Percentiles rank a stretch among this genome's conserved stretches.
Evolutionary conservation across 1,284 basidiomycete species (phyloP).

Genomic region (Tranzscheliella williamsii): DNA sequence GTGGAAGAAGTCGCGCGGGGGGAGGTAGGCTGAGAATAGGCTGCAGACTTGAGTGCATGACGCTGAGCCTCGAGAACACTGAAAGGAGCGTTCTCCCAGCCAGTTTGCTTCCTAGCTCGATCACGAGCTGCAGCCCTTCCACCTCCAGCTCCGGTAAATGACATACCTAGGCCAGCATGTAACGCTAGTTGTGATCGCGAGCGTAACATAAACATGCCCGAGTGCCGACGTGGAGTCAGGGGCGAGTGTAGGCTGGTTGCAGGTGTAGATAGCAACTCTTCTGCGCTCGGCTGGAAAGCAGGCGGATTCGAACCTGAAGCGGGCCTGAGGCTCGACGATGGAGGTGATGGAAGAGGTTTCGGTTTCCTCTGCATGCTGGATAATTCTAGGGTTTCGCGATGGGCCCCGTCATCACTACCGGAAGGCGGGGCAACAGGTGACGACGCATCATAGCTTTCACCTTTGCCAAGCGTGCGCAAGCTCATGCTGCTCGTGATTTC

Average conservation of each 20-base stretch:
- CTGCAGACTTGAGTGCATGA: slow-evolving; percentile 15
- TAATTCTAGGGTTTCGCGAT: too few species aligned
- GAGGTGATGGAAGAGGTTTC: too few species aligned
- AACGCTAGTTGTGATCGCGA: slow-evolving; percentile 45
- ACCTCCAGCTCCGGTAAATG: slow-evolving; percentile 33
- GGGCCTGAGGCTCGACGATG: too few species aligned
- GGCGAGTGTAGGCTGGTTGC: slow-evolving; percentile 6
- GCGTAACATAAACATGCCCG: slow-evolving; percentile 45
- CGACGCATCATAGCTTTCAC: too few species aligned
- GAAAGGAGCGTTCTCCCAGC: slow-evolving; percentile 47
- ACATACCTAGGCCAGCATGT: slow-evolving; percentile 33
- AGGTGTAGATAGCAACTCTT: slow-evolving; percentile 19
- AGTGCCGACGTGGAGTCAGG: slow-evolving; percentile 40
- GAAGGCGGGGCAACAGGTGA: too few species aligned
- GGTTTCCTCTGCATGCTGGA: too few species aligned
- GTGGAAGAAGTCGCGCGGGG: slow-evolving; percentile 4
- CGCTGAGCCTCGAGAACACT: slow-evolving; percentile 45
- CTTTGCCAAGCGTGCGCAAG: not conserved
- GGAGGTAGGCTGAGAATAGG: slow-evolving; percentile 34
- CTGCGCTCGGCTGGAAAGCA: slow-evolving; percentile 19
- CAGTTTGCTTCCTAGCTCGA: slow-evolving; percentile 33
- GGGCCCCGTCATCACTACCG: too few species aligned
- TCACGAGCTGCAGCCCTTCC: slow-evolving; percentile 50
- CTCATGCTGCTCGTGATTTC: not conserved
- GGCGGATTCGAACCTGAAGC: not conserved